Evolutionary conservation across 2,329 filamentous ascomycete genomes (phyloP).

Genomic region (Tolypocladium guangdongense): DNA sequence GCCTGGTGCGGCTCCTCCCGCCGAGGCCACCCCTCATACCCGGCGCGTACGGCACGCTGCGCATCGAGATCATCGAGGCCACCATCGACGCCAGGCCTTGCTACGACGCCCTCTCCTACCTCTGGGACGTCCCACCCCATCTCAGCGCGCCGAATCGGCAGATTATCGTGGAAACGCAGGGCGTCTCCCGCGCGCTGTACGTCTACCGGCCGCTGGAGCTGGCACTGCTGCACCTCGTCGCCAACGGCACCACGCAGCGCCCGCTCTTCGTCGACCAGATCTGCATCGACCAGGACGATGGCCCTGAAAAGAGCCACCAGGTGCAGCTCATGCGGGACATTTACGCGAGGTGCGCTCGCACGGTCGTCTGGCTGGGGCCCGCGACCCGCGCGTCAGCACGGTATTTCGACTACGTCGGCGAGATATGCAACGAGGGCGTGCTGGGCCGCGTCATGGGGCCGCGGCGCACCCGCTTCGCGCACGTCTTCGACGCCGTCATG

Average conservation of each 20-base stretch:
- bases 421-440: conserved; percentile 10
- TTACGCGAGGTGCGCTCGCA: conserved; percentile 11
- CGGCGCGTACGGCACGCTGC: conserved; percentile 10
- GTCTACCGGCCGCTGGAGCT: conserved; percentile 19
- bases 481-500: conserved; percentile 20
- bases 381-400: conserved; percentile 9
- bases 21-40: conserved; percentile 8
- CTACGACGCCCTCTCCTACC: conserved; percentile 21
- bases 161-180: conserved; percentile 13
- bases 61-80: conserved; percentile 15
- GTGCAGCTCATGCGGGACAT: conserved; percentile 19
- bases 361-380: conserved; percentile 18
- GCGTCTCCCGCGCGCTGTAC: conserved; percentile 6
- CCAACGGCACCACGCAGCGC: conserved; percentile 1
- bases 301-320: conserved; percentile 14
- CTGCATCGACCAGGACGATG: conserved; percentile 18
- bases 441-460: conserved; percentile 13
- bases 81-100: conserved; percentile 6
- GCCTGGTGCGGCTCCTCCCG: conserved; percentile 13
- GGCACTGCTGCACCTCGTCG: conserved; percentile 12
- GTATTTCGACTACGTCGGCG: conserved; percentile 9
- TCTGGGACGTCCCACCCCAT: conserved; percentile 11
- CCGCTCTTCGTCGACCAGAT: conserved; percentile 21
- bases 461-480: conserved; percentile 8
- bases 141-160: conserved; percentile 9